These are phyloP conservation scores for Chalciporus chontae DNA, from an alignment of 768 basidiomycete species.

Conservation along the genomic window DNA sequence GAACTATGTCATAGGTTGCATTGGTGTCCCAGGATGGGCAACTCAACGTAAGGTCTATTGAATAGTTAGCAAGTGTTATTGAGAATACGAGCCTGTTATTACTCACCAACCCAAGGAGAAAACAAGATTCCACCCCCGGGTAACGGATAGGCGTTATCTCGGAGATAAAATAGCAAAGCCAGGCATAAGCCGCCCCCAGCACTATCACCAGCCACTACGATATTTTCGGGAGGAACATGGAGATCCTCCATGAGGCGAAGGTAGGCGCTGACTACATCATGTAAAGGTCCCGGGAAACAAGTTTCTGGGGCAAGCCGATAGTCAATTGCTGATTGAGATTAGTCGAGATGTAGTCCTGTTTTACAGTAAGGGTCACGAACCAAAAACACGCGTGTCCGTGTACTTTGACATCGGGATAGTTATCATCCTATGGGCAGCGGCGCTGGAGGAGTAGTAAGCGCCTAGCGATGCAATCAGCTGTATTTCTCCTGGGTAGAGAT, in stretches of 20 bases:
- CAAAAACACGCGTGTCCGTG: constrained; percentile 86
- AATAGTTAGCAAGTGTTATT: constrained; percentile 8
- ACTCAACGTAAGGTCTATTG: constrained; percentile 86
- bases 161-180: constrained; percentile 87
- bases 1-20: constrained; percentile 79
- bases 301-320: constrained; percentile 97
- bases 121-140: constrained; percentile 86
- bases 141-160: constrained; percentile 84
- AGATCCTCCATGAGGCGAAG: constrained; percentile 85
- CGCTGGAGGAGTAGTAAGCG: constrained; percentile 90
- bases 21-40: constrained; percentile 99
- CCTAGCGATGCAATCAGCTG: constrained; percentile 41
- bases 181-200: constrained; percentile 89
- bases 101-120: constrained; percentile 94
- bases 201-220: constrained; percentile 86
- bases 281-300: constrained; percentile 83
- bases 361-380: constrained; percentile 34
- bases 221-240: constrained; percentile 87
- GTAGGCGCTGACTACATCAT: constrained; percentile 85
- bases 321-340: constrained; percentile 61
- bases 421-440: constrained; percentile 84
- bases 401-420: constrained; percentile 90
- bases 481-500: not conserved
- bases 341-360: not conserved
- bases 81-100: not conserved